A percentile compares a stretch with the other conserved stretches of the same genome.
phyloP scores from a whole-genome alignment of 306 rosid genomes.

The Parietaria judaica region DNA sequence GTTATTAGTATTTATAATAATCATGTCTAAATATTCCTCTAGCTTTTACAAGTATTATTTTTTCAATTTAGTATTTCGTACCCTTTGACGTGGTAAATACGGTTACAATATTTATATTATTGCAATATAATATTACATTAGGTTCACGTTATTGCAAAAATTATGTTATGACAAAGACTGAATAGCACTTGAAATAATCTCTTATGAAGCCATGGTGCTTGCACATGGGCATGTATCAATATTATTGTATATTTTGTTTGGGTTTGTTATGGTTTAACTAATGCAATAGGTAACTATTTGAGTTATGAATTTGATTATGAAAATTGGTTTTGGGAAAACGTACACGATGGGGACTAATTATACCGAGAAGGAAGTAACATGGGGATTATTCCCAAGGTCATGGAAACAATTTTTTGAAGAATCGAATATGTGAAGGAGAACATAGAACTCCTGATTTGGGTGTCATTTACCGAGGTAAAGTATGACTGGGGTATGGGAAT shows the following conservation, averaged over 20 bases:
- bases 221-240: no score
- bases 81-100: no score
- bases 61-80: no score
- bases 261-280: neutral
- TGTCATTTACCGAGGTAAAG: slow-evolving; percentile 81
- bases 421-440: slow-evolving; percentile 30
- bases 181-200: no score
- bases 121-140: no score
- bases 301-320: slow-evolving; percentile 7
- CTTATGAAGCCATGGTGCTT: no score
- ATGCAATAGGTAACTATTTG: neutral
- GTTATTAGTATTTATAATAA: no score
- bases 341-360: slow-evolving; percentile 63
- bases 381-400: slow-evolving; percentile 67
- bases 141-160: no score
- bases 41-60: no score
- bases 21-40: no score
- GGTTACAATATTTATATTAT: no score
- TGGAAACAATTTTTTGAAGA: slow-evolving; percentile 53
- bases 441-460: slow-evolving; percentile 62
- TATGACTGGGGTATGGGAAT: neutral
- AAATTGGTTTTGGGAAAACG: slow-evolving; percentile 96
- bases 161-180: no score
- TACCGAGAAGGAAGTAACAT: slow-evolving; percentile 42
- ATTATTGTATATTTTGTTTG: neutral